A percentile compares a stretch with the other conserved stretches of the same genome.
Evolutionary conservation across 2,329 filamentous ascomycete genomes (phyloP).

Genomic region (Aspergillus chevalieri): DNA sequence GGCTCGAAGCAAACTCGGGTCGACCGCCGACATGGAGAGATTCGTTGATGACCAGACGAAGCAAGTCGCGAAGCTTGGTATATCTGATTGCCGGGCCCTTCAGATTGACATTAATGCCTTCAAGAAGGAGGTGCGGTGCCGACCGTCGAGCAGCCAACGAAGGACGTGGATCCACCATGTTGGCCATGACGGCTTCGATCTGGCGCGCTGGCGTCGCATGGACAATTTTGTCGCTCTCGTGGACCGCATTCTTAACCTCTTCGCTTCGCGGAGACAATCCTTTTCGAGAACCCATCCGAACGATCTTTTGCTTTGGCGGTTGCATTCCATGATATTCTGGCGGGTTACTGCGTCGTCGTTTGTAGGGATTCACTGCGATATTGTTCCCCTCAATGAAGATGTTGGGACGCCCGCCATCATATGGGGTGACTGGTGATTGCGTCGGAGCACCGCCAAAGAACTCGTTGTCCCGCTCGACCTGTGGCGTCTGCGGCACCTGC

Average conservation of each 20-base stretch:
- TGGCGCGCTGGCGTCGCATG: constrained; percentile 29
- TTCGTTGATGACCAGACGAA: constrained; percentile 44
- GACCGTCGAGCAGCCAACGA: constrained; percentile 32
- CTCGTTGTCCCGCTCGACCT: constrained; percentile 36
- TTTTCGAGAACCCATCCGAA: constrained; percentile 25
- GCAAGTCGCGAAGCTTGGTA: constrained; percentile 41
- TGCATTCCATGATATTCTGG: constrained; percentile 29
- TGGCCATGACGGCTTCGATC: constrained; percentile 36
- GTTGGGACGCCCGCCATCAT: constrained; percentile 31
- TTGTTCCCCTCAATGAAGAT: constrained; percentile 40
- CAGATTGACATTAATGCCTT: constrained; percentile 30
- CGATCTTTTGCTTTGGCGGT: constrained; percentile 31
- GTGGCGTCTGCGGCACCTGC: constrained; percentile 62
- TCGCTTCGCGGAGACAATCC: constrained; percentile 34
- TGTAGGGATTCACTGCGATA: constrained; percentile 39
- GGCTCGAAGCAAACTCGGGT: constrained; percentile 42
- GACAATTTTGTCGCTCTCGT: constrained; percentile 38
- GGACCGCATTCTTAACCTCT: constrained; percentile 36
- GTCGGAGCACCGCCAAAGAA: constrained; percentile 17
- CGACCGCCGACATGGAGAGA: constrained; percentile 44
- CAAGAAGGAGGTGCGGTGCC: constrained; percentile 29
- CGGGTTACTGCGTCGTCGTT: constrained; percentile 39
- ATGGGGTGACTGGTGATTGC: constrained; percentile 15
- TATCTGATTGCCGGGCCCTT: constrained; percentile 33
- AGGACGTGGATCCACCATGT: constrained; percentile 31